phyloP scores from a whole-genome alignment of 2,329 filamentous ascomycete genomes.

The Ceratocystis cacaofunesta region DNA sequence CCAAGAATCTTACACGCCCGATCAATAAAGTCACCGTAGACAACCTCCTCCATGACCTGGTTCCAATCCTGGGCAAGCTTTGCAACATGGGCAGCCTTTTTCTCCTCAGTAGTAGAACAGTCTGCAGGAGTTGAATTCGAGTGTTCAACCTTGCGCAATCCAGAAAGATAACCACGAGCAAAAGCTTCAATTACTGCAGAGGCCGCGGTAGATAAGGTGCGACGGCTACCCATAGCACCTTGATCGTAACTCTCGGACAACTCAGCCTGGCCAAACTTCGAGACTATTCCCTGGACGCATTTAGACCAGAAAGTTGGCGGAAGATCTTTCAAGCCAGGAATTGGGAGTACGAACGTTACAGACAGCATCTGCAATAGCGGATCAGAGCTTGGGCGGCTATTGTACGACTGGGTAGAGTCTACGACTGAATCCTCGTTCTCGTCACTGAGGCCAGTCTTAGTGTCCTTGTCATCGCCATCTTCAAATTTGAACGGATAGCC shows the following conservation, averaged over 20 bases:
- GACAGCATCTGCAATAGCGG: constrained; percentile 52
- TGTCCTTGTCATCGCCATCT: constrained; percentile 19
- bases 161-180: constrained; percentile 50
- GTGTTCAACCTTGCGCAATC: constrained; percentile 29
- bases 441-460: constrained; percentile 9
- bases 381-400: constrained; percentile 13
- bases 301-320: constrained; percentile 49
- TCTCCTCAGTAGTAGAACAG: constrained; percentile 39
- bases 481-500: constrained; percentile 48
- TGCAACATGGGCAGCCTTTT: neutral
- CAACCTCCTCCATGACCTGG: constrained; percentile 47
- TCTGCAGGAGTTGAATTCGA: constrained; percentile 35
- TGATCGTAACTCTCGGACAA: constrained; percentile 74
- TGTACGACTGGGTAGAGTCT: constrained; percentile 19
- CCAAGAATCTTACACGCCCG: constrained; percentile 47
- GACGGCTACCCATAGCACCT: constrained; percentile 56
- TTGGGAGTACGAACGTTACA: constrained; percentile 42
- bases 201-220: constrained; percentile 57
- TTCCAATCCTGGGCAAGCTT: constrained; percentile 46
- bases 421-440: constrained; percentile 2
- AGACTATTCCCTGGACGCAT: constrained; percentile 44
- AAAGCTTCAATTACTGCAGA: constrained; percentile 56
- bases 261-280: constrained; percentile 49
- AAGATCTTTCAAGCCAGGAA: constrained; percentile 52
- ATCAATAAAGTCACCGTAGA: constrained; percentile 55